A percentile compares a stretch with the other conserved stretches of the same genome.
Conservation (phyloP, 2,329 filamentous ascomycete genomes). For the Cadophora malorum region DNA sequence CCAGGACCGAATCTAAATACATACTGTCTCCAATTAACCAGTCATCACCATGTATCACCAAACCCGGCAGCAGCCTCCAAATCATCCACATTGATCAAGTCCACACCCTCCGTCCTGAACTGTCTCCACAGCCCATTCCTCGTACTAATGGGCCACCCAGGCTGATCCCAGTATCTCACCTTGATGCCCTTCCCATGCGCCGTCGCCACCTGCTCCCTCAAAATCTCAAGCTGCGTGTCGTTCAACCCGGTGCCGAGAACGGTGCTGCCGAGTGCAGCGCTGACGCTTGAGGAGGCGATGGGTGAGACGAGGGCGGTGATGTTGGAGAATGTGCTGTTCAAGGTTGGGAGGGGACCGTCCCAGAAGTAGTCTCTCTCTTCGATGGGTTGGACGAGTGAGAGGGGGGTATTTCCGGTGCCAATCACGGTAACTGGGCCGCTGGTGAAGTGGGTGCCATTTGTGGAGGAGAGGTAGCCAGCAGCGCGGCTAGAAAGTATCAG, state of each 20-base stretch:
- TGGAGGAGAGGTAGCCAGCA: slow-evolving; percentile 44
- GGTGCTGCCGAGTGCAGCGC: slow-evolving; percentile 54
- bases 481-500: slow-evolving; percentile 30
- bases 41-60: slow-evolving; percentile 33
- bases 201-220: slow-evolving; percentile 53
- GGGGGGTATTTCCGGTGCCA: slow-evolving; percentile 47
- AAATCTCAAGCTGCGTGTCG: slow-evolving; percentile 49
- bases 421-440: slow-evolving; percentile 40
- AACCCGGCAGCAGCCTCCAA: slow-evolving; percentile 46
- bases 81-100: slow-evolving; percentile 67
- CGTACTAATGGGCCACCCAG: slow-evolving; percentile 59
- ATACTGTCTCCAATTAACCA: not conserved
- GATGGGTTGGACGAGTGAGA: slow-evolving; percentile 57
- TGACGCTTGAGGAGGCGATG: slow-evolving; percentile 63
- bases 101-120: slow-evolving; percentile 60
- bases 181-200: slow-evolving; percentile 57
- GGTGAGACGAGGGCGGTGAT: slow-evolving; percentile 42
- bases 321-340: slow-evolving; percentile 40
- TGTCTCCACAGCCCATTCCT: slow-evolving; percentile 62
- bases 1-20: not conserved
- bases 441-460: slow-evolving; percentile 37
- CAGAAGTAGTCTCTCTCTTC: slow-evolving; percentile 62
- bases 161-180: slow-evolving; percentile 65
- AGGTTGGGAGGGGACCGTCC: slow-evolving; percentile 51
- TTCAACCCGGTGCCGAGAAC: slow-evolving; percentile 55